A percentile compares a stretch with the other conserved stretches of the same genome.
Evolutionary conservation across 495 filamentous ascomycete genomes (phyloP).

Genomic region (Parathielavia hyrcaniae): DNA sequence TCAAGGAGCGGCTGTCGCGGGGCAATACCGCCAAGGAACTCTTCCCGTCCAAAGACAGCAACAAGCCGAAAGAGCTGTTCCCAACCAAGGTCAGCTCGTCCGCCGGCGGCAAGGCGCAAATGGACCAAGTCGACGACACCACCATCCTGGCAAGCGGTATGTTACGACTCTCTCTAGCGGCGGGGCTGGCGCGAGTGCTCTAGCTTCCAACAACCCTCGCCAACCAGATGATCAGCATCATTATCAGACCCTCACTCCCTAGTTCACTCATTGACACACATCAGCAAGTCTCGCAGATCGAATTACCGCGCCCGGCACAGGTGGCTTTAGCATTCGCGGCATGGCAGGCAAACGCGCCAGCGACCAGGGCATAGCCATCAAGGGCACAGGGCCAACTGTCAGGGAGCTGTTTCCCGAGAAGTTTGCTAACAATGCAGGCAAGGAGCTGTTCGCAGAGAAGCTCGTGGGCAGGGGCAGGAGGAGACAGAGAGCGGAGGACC

Average conservation of each 20-base stretch:
- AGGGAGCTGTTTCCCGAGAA: slow-evolving; percentile 67
- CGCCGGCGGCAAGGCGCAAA: slow-evolving; percentile 30
- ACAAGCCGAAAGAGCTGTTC: slow-evolving; percentile 60
- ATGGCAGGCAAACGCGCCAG: slow-evolving; percentile 41
- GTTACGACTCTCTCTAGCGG: slow-evolving; percentile 24
- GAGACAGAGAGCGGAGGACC: slow-evolving; percentile 49
- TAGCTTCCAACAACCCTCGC: slow-evolving; percentile 1
- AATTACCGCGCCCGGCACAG: slow-evolving; percentile 30
- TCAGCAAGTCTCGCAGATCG: slow-evolving; percentile 37
- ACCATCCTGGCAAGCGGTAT: slow-evolving; percentile 40
- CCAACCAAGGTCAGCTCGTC: slow-evolving; percentile 47
- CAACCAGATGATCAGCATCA: background rate
- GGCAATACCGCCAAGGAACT: slow-evolving; percentile 53
- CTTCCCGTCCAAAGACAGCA: slow-evolving; percentile 53
- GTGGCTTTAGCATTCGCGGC: slow-evolving; percentile 58
- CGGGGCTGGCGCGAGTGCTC: slow-evolving; percentile 14
- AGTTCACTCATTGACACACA: slow-evolving; percentile 22
- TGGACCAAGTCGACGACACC: slow-evolving; percentile 41
- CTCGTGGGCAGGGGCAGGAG: slow-evolving; percentile 42
- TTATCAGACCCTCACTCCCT: background rate
- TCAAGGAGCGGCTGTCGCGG: slow-evolving; percentile 38
- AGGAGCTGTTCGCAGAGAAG: slow-evolving; percentile 60
- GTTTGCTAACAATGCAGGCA: slow-evolving; percentile 62
- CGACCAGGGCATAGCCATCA: slow-evolving; percentile 60
- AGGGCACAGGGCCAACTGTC: slow-evolving; percentile 52